Percentiles rank a stretch among this genome's conserved stretches.
These are phyloP conservation scores for Crithidia bombi DNA, from an alignment of 208 protist species.

Conservation along the genomic window DNA sequence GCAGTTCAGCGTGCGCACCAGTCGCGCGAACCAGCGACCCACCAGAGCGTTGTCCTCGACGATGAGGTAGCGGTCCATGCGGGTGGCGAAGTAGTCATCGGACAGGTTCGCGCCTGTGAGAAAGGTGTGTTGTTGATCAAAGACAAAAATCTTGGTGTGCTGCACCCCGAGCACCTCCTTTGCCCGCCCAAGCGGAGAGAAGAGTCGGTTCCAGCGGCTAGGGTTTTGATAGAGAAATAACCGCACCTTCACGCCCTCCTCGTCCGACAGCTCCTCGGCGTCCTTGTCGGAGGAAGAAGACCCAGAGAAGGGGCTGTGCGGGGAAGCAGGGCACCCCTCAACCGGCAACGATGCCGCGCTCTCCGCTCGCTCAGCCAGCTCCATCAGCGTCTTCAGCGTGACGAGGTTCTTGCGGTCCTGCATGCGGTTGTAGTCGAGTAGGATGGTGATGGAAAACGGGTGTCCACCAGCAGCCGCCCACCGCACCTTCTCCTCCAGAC, in stretches of 20 bases:
- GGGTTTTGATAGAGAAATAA: slow-evolving; percentile 77
- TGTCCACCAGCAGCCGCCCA: slow-evolving; percentile 25
- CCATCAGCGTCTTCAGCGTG: slow-evolving; percentile 55
- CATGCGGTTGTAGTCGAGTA: slow-evolving; percentile 90
- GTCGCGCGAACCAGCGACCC: slow-evolving; percentile 61
- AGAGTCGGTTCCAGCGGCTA: slow-evolving; percentile 59
- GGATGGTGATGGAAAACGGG: slow-evolving; percentile 54
- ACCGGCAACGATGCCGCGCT: slow-evolving; percentile 21
- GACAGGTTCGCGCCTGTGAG: slow-evolving; percentile 95
- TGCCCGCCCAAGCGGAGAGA: slow-evolving; percentile 59
- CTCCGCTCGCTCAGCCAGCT: slow-evolving; percentile 30
- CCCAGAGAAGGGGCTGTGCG: neutral
- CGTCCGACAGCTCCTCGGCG: slow-evolving; percentile 5
- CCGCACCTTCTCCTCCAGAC: slow-evolving; percentile 55
- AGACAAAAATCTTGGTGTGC: slow-evolving; percentile 95
- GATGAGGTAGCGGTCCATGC: slow-evolving; percentile 94
- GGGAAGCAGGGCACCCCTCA: neutral
- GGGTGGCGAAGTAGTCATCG: slow-evolving; percentile 94
- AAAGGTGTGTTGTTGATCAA: slow-evolving; percentile 86
- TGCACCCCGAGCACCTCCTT: slow-evolving; percentile 92
- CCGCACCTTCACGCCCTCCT: slow-evolving; percentile 39
- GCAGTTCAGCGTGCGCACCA: slow-evolving; percentile 44
- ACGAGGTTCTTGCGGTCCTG: slow-evolving; percentile 60
- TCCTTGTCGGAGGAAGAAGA: neutral
- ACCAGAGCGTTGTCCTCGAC: slow-evolving; percentile 67